A percentile compares a stretch with the other conserved stretches of the same genome.
These are phyloP conservation scores for Fusarium sp. DNA, from an alignment of 2,329 filamentous ascomycete species.

Conservation along the genomic window DNA sequence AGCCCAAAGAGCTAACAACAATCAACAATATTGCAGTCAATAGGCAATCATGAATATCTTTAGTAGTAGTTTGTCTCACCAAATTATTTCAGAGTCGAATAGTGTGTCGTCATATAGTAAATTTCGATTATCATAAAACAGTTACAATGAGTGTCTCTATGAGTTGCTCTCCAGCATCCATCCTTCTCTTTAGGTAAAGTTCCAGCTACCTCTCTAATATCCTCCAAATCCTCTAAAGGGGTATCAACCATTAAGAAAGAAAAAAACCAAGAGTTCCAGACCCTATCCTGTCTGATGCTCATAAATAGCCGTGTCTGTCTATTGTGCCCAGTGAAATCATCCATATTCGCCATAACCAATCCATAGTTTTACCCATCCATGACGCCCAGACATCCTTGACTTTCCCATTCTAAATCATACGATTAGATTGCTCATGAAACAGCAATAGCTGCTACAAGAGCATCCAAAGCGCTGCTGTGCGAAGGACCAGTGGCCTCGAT, in stretches of 20 bases:
- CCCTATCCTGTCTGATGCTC: conserved; percentile 24
- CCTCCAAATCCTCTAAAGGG: conserved; percentile 38
- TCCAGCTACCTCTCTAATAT: conserved; percentile 18
- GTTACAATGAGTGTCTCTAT: conserved; percentile 12
- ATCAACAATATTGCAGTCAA: not conserved
- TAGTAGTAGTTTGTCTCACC: not conserved
- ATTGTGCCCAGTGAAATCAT: conserved; percentile 30
- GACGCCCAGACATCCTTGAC: conserved; percentile 17
- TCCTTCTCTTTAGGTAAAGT: conserved; percentile 13
- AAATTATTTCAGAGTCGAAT: not conserved
- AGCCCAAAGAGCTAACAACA: not conserved
- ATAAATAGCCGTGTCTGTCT: conserved; percentile 25
- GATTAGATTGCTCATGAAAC: conserved; percentile 49
- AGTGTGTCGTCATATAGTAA: not conserved
- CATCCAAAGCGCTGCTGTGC: conserved; percentile 77
- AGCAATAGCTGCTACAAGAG: conserved; percentile 72
- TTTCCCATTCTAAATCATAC: conserved; percentile 9
- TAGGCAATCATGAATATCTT: not conserved
- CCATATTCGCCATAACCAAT: conserved; percentile 38
- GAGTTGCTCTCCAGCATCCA: conserved; percentile 11
- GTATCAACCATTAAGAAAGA: conserved; percentile 49
- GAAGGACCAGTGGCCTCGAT: conserved; percentile 67
- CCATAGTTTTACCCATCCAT: conserved; percentile 29
- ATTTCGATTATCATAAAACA: conserved; percentile 29
- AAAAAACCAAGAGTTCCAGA: conserved; percentile 33